phyloP scores from a whole-genome alignment of 345 rosid species.

The Psidium guajava region DNA sequence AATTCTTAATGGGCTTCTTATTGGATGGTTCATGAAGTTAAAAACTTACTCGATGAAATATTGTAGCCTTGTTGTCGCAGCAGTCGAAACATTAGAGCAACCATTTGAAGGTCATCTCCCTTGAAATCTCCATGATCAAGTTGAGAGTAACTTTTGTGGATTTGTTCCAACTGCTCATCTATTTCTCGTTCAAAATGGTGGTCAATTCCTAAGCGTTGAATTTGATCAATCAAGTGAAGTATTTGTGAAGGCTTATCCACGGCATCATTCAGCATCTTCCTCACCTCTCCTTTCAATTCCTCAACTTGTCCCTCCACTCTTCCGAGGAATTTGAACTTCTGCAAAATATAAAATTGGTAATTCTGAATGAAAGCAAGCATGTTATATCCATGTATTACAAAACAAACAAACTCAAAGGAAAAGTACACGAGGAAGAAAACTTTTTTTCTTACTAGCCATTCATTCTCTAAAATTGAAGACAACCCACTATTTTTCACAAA shows the following conservation, averaged over 20 bases:
- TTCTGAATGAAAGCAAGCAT: not conserved
- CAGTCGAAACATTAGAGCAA: not conserved
- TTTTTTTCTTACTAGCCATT: too few species aligned
- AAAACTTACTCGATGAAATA: not conserved
- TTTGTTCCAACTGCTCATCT: slow-evolving; percentile 3
- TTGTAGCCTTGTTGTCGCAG: not conserved
- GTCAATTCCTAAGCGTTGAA: slow-evolving; percentile 25
- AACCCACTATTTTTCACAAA: too few species aligned
- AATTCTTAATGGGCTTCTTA: not conserved
- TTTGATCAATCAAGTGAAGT: slow-evolving; percentile 12
- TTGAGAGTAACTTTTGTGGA: not conserved
- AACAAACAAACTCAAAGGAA: not conserved
- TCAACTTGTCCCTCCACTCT: not conserved
- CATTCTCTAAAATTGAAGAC: too few species aligned
- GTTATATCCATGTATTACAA: not conserved
- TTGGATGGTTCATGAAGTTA: not conserved
- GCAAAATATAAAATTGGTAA: not conserved
- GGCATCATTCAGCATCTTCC: not conserved
- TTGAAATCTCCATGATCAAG: not conserved
- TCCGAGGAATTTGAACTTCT: not conserved
- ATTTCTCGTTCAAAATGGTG: slow-evolving; percentile 37
- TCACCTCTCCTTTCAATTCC: slow-evolving; percentile 7
- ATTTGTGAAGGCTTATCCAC: not conserved
- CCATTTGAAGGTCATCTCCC: not conserved
- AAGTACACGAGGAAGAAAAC: not conserved